phyloP scores from a whole-genome alignment of 108 stramenopile genomes.

The Cyclotella choctawhatcheeana region DNA sequence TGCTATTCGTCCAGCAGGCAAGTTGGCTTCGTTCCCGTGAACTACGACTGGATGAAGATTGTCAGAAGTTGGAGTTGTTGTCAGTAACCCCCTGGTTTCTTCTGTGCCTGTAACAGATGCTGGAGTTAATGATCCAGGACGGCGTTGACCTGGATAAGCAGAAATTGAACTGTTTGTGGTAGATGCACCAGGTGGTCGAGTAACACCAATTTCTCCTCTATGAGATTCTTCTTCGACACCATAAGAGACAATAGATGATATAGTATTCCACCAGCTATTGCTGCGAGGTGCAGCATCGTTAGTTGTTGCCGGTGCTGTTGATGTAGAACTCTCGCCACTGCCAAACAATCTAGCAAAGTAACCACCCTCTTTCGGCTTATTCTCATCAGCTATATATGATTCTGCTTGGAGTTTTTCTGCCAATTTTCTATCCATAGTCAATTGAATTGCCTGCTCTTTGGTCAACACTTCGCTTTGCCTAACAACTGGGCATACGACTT shows the following conservation, averaged over 20 bases:
- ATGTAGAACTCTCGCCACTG: constrained; percentile 8
- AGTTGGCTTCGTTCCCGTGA: constrained; percentile 54
- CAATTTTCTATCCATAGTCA: constrained; percentile 75
- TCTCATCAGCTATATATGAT: constrained; percentile 55
- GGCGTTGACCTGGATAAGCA: constrained; percentile 33
- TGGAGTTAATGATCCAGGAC: constrained; percentile 9
- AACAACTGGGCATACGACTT: constrained; percentile 68
- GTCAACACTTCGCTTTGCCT: constrained; percentile 55
- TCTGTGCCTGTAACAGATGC: constrained; percentile 26
- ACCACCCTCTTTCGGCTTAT: constrained; percentile 32
- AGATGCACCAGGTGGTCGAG: constrained; percentile 53
- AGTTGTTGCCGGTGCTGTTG: constrained; percentile 11
- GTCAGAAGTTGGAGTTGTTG: not conserved
- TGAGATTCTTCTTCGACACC: constrained; percentile 38
- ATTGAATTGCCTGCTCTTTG: constrained; percentile 69
- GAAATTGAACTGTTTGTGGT: constrained; percentile 7
- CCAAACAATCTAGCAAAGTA: constrained; percentile 44
- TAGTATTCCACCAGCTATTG: constrained; percentile 42
- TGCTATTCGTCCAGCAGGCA: constrained; percentile 62
- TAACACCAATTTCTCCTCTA: constrained; percentile 52
- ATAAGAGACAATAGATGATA: constrained; percentile 27
- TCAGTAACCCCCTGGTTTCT: constrained; percentile 41
- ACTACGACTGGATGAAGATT: constrained; percentile 26
- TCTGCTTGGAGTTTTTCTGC: constrained; percentile 82
- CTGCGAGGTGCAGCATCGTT: constrained; percentile 21